Conservation (phyloP, 1,284 basidiomycete species). For the Fomitopsis palustris region DNA sequence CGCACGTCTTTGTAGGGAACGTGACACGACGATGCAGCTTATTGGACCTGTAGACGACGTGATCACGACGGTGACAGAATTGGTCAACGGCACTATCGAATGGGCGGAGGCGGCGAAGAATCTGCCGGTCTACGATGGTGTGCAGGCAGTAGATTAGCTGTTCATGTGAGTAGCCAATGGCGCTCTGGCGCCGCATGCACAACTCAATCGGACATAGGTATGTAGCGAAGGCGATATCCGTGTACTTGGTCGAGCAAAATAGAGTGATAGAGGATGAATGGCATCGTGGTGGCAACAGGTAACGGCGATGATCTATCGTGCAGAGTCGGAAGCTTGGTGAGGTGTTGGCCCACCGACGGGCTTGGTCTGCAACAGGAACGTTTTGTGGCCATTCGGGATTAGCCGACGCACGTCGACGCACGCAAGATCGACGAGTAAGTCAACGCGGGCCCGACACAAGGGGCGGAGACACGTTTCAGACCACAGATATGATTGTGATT, state of each 20-base stretch:
- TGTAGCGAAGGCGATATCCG: not conserved
- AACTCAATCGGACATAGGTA: not conserved
- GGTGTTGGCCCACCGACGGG: not conserved
- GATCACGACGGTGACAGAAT: constrained; percentile 73
- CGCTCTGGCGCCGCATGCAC: not conserved
- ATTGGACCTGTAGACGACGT: constrained; percentile 95
- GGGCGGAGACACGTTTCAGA: constrained; percentile 4
- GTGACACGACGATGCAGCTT: constrained; percentile 91
- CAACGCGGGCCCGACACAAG: constrained; percentile 10
- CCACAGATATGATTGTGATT: not conserved
- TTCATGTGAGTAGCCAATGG: not conserved
- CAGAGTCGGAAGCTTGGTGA: not conserved
- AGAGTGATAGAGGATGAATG: not conserved
- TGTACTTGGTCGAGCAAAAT: not conserved
- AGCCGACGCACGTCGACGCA: not conserved
- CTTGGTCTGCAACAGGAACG: not conserved
- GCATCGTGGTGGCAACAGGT: not conserved
- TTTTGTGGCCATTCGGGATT: not conserved
- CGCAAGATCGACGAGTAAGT: constrained; percentile 10
- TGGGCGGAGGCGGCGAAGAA: constrained; percentile 79
- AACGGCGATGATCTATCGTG: not conserved
- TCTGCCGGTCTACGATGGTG: constrained; percentile 84
- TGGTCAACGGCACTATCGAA: constrained; percentile 70
- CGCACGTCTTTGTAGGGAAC: constrained; percentile 58
- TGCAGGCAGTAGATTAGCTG: constrained; percentile 71